phyloP scores from a whole-genome alignment of 1,284 basidiomycete species.

The Ustilago loliicola region DNA sequence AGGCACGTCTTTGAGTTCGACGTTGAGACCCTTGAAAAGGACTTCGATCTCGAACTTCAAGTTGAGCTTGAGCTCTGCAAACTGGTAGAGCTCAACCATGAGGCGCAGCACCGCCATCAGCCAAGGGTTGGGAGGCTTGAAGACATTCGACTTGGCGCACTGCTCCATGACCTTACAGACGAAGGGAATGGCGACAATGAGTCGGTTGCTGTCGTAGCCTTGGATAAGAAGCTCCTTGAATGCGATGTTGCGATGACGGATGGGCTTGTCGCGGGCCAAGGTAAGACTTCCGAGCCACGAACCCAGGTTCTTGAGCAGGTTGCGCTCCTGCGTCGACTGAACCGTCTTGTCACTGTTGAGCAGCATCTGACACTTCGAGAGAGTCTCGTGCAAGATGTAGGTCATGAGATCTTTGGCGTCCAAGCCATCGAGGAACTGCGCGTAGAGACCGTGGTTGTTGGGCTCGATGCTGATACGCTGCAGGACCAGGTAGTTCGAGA shows the following conservation, averaged over 20 bases:
- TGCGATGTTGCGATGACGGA: slow-evolving; percentile 91
- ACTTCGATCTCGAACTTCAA: slow-evolving; percentile 99
- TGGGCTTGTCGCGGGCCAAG: slow-evolving; percentile 89
- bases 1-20: slow-evolving; percentile 88
- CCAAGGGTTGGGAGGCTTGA: slow-evolving; percentile 98
- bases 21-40: slow-evolving; percentile 89
- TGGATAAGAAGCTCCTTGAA: slow-evolving; percentile 97
- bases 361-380: slow-evolving; percentile 81
- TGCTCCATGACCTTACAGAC: slow-evolving; percentile 97
- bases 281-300: slow-evolving; percentile 96
- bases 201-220: slow-evolving; percentile 90
- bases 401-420: slow-evolving; percentile 52
- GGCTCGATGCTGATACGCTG: slow-evolving; percentile 96
- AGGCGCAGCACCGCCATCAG: slow-evolving; percentile 93
- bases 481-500: slow-evolving; percentile 96
- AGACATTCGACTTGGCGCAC: slow-evolving; percentile 88
- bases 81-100: slow-evolving; percentile 95
- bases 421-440: slow-evolving; percentile 89
- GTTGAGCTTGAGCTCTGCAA: slow-evolving; percentile 94
- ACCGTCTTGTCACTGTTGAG: slow-evolving; percentile 94
- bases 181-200: slow-evolving; percentile 96
- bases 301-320: slow-evolving; percentile 91
- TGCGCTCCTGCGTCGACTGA: slow-evolving; percentile 83
- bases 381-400: slow-evolving; percentile 92
- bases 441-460: slow-evolving; percentile 95